Base-by-base conservation (phyloP, 345 rosid species). In the Lepidium africanum region DNA sequence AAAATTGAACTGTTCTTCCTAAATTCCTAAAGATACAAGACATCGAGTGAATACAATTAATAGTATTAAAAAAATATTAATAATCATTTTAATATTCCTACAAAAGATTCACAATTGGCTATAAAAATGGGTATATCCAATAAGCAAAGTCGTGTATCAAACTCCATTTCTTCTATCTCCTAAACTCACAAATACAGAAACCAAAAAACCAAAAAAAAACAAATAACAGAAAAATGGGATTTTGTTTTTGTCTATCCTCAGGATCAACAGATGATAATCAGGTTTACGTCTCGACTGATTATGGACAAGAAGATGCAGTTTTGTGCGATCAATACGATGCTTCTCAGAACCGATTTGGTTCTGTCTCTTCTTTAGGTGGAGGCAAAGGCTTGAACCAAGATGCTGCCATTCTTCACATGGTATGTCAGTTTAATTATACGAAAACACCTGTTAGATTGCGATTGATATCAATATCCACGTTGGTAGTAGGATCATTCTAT, bases 381-480 rank as follows among this genome's bases (percentile, higher is more conserved):
- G 84, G 84, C 79, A 92, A 87, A 68, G 92, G 91, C n/a, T 70
- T 79, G 0, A 92, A 92, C 74, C 98, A 92, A 77, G 98, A 92
- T 69, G 75, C 98, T 62, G 91, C 91, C 27, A 69, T 87, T 61
- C 78, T 92, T 63, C 65, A 84, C 51, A 79, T 77, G 92, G 91
- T 85, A 74, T 9, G 38, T 69, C 9, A 53, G 3, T 35, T 12
- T 27, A 5, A 21, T 10, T 9, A 23, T 30, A 30, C 33, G 33
- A 30, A 30, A 30, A 30, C 32, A 30, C 33, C 0, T 6, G 33
- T 30, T 30, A 30, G 33, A 30, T 1, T 5, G 33, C 4, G 33
- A 30, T 30, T 30, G 33, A 30, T 30, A 30, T 30, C 7, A 6
- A 4, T 30, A 30, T n/a, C n/a, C n/a, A n/a, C n/a, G 7, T 30